Percentiles rank a stretch among this genome's conserved stretches.
phyloP scores from a whole-genome alignment of 805 yeast species.

The Danielia reshetovae region DNA sequence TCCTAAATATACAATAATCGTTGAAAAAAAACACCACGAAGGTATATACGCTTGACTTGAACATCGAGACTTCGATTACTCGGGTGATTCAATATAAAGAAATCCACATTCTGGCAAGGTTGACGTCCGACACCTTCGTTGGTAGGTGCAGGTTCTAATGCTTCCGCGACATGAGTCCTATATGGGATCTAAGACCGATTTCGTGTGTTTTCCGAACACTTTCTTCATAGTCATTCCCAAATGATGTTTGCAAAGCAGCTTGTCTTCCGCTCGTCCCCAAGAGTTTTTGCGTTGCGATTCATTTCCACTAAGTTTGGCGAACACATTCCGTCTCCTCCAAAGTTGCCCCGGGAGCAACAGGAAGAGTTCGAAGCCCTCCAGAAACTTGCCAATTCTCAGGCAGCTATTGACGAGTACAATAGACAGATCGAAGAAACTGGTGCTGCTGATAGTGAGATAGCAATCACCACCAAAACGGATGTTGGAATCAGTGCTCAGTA shows the following conservation, averaged over 20 bases:
- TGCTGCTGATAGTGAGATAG: constrained; percentile 8
- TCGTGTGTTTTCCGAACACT: neutral
- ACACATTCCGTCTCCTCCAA: constrained; percentile 53
- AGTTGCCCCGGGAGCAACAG: constrained; percentile 74
- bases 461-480: constrained; percentile 40
- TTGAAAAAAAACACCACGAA: too few relatives aligned
- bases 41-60: too few relatives aligned
- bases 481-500: constrained; percentile 68
- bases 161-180: too few relatives aligned
- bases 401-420: constrained; percentile 73
- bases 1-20: too few relatives aligned
- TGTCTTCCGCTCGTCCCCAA: neutral
- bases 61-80: too few relatives aligned
- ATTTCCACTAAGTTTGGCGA: constrained; percentile 21
- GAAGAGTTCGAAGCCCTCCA: constrained; percentile 89
- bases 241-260: neutral
- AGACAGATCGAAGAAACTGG: constrained; percentile 31
- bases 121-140: too few relatives aligned
- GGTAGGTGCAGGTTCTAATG: too few relatives aligned
- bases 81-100: too few relatives aligned
- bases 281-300: constrained; percentile 1
- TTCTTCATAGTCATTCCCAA: neutral
- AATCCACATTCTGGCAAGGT: too few relatives aligned
- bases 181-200: neutral
- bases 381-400: constrained; percentile 72